A percentile compares a stretch with the other conserved stretches of the same genome.
Evolutionary conservation across 1,139 yeast genomes (phyloP).

Genomic region (Candida freyschussii): DNA sequence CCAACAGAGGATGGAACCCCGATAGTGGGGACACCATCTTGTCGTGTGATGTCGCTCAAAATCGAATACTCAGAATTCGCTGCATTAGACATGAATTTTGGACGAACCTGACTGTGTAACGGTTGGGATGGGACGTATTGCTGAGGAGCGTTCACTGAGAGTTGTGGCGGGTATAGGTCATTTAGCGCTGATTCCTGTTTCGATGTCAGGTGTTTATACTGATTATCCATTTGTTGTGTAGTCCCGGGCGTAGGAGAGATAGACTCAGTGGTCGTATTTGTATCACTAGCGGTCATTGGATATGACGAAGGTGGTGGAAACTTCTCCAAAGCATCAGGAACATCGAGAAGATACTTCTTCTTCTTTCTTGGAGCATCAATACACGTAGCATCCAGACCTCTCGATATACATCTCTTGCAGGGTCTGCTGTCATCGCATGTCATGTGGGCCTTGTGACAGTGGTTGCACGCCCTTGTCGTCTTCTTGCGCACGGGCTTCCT

Average conservation of each 20-base stretch:
- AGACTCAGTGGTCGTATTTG: no score
- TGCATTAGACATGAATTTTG: conserved; percentile 59
- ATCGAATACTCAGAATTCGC: conserved; percentile 79
- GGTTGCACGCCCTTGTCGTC: conserved; percentile 78
- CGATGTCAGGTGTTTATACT: no score
- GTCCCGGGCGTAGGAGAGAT: not conserved
- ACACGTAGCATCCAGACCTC: conserved; percentile 71
- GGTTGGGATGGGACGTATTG: conserved; percentile 5
- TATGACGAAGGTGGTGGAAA: conserved; percentile 1
- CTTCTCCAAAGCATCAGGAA: conserved; percentile 31
- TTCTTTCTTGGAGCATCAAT: conserved; percentile 86
- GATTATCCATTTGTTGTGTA: not conserved
- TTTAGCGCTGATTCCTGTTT: conserved; percentile 4
- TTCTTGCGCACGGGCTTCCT: conserved; percentile 40
- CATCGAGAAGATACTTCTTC: conserved; percentile 71
- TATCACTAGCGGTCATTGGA: not conserved
- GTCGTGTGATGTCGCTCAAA: conserved; percentile 65
- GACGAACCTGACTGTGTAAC: conserved; percentile 10
- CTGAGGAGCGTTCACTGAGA: conserved; percentile 3
- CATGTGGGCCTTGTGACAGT: conserved; percentile 83
- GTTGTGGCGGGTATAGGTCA: conserved; percentile 17
- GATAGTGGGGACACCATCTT: conserved; percentile 32
- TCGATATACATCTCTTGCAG: conserved; percentile 68
- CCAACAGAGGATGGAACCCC: not conserved
- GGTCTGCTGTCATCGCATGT: conserved; percentile 83